Conservation (phyloP, 176 grass and related monocot species). For the Oryza coarctata region DNA sequence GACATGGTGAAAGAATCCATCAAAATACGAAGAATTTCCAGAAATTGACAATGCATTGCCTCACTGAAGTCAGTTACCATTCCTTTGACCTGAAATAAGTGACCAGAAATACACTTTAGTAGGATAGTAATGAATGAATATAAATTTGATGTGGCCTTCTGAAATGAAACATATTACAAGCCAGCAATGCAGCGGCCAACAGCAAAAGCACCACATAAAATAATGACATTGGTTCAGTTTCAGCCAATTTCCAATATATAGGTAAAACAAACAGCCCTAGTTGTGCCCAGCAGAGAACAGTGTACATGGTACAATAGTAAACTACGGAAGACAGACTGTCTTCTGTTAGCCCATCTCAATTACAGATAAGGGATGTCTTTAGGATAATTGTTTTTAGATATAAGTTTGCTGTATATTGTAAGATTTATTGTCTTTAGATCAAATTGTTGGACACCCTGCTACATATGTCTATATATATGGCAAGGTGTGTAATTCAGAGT, state of each 20-base stretch:
- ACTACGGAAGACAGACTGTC: neutral
- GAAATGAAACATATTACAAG: slow-evolving; percentile 14
- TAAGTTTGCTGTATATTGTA: neutral
- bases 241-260: neutral
- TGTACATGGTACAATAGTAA: neutral
- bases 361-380: neutral
- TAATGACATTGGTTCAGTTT: neutral
- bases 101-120: slow-evolving; percentile 20
- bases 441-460: neutral
- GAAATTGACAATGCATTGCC: slow-evolving; percentile 98
- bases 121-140: slow-evolving; percentile 24
- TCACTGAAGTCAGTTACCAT: slow-evolving; percentile 95
- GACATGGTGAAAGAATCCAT: slow-evolving; percentile 84
- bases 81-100: slow-evolving; percentile 73
- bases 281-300: neutral
- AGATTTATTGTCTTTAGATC: neutral
- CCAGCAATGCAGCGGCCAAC: too few species aligned
- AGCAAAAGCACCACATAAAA: too few species aligned
- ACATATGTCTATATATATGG: too few species aligned
- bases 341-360: neutral
- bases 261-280: neutral
- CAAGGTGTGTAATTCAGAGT: too few species aligned
- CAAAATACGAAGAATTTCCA: slow-evolving; percentile 98
- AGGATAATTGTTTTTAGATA: neutral
- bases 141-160: slow-evolving; percentile 2